Base-by-base conservation (phyloP, 495 filamentous ascomycete species). In the Entonaema liquescens region DNA sequence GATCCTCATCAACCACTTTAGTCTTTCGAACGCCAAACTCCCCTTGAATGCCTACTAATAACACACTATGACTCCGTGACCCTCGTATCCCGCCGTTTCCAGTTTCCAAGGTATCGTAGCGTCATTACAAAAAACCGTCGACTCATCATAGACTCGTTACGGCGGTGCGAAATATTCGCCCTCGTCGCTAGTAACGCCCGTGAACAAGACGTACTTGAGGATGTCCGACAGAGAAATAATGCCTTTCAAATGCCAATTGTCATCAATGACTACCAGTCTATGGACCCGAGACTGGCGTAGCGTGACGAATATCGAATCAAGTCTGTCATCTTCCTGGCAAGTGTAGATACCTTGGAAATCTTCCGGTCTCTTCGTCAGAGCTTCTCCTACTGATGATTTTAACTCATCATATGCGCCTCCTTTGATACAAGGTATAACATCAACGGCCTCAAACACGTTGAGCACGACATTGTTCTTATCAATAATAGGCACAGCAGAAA, bases 341-440 rank as follows among this genome's bases (percentile, higher is more conserved):
- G 94, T 99, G 80, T 97, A 98, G 65, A 99, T 97, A 23, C 95
- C 95, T 13, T 93, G 88, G 74, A 97, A 98, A 72, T 98, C 96
- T 52, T 95, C 91, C 17, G 93, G 88, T 35, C 95, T 89, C 79
- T 92, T 95, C 55, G 92, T 89, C 65, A 99, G 82, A 6, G 95
- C 95, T 61, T 98, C 95, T 4, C 95, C 95, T 5, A 98, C 94
- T 19, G 85, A 92, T 2, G 95, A 86, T 47, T 91, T 88, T 61
- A 98, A 83, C 67, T 98, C 95, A 61, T 98, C 94, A 71, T 98
- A 98, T 15, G 88, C 89, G 13, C 94, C 94, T 11, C 93, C 94
- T 77, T 95, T 96, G 77, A 99, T 98, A 73, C 97, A 86, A 0
- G 94, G 91, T 70, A 99, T 96, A 49, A 99, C 93, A 81, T 99